A percentile compares a stretch with the other conserved stretches of the same genome.
These are phyloP conservation scores for Diutina siamensis DNA, from an alignment of 1,139 yeast genomes.

Conservation along the genomic window DNA sequence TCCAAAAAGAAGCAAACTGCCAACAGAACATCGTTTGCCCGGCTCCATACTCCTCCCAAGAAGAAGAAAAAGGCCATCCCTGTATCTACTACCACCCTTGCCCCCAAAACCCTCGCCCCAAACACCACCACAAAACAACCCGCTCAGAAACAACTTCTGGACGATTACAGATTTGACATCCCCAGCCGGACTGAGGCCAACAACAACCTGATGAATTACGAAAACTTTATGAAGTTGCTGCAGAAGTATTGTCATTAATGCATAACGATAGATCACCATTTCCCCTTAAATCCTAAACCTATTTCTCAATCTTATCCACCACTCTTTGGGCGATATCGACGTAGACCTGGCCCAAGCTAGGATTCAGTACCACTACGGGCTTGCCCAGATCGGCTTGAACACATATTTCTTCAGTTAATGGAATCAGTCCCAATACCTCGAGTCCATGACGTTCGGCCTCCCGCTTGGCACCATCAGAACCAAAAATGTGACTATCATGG, in stretches of 20 bases:
- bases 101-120: not conserved
- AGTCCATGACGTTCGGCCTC: slow-evolving; percentile 45
- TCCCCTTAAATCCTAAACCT: not conserved
- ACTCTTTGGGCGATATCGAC: slow-evolving; percentile 30
- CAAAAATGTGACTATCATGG: slow-evolving; percentile 69
- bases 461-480: slow-evolving; percentile 48
- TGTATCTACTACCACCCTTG: too few species aligned
- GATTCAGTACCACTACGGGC: slow-evolving; percentile 45
- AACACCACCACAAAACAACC: not conserved
- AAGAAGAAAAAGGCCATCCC: not conserved
- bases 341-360: slow-evolving; percentile 30
- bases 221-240: slow-evolving; percentile 5
- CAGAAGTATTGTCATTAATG: slow-evolving; percentile 3
- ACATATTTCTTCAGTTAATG: slow-evolving; percentile 55
- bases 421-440: slow-evolving; percentile 53
- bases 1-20: slow-evolving; percentile 2
- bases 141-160: not conserved
- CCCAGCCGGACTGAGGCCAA: not conserved
- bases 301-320: slow-evolving; percentile 1
- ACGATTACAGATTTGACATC: not conserved
- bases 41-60: not conserved
- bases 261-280: not conserved
- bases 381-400: slow-evolving; percentile 49
- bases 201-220: slow-evolving; percentile 2
- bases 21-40: not conserved